Conservation (phyloP, 371 early-diverging fungal genomes). For the Batkoa obscura region DNA sequence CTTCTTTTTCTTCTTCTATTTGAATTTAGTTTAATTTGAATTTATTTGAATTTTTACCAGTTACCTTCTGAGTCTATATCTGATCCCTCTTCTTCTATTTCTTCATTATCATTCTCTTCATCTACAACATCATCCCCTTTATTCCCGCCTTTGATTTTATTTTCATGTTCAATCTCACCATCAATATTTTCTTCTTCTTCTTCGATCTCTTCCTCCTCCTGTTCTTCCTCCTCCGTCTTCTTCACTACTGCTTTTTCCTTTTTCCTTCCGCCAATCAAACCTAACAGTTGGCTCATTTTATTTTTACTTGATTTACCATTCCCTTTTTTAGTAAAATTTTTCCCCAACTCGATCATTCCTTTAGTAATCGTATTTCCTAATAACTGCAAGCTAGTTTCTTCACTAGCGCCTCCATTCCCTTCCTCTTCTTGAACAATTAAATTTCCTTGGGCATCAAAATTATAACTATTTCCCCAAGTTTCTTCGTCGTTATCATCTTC, state of each 20-base stretch:
- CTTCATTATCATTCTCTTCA: conserved; percentile 21
- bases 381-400: neutral
- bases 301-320: neutral
- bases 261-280: neutral
- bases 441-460: conserved; percentile 10
- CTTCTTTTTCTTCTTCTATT: conserved; percentile 8
- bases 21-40: neutral
- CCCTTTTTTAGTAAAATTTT: neutral
- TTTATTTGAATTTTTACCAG: neutral
- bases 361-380: neutral
- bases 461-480: conserved; percentile 8
- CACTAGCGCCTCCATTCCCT: neutral
- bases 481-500: conserved; percentile 14
- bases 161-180: conserved; percentile 9
- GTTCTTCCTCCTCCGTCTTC: neutral
- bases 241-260: too few species aligned
- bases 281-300: neutral
- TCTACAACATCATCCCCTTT: neutral
- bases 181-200: neutral
- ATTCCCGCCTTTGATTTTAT: conserved; percentile 11
- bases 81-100: conserved; percentile 12
- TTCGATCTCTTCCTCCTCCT: neutral
- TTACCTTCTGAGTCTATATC: conserved; percentile 11
- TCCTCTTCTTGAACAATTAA: conserved; percentile 8
- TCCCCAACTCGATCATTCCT: neutral